Base-by-base conservation (phyloP, 2,329 filamentous ascomycete species). In the Malbranchea zuffiana region DNA sequence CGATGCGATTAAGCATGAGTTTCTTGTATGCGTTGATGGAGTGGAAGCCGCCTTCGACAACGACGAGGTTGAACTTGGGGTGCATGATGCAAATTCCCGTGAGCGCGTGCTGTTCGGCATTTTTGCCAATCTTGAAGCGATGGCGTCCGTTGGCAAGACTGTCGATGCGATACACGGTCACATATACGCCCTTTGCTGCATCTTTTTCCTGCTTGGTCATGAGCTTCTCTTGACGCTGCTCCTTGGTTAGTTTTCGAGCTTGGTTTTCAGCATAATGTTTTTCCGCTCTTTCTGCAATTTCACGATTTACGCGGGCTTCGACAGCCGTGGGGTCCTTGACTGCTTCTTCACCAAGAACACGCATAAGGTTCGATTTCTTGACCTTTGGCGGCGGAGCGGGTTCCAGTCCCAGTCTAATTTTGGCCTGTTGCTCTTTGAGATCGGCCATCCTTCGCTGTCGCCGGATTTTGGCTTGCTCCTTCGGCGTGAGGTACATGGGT, bases 291-390 rank as follows among this genome's bases (percentile, higher is more conserved):
- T 92, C 86, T 18, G 81, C 81, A 47, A 98, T 95, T 59, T 98
- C 86, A 36, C 80, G 74, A 58, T 92, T 94, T 35, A 98, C 90
- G 16, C 85, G 78, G 34, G 86, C 85, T 63, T 98, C 90, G 30
- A 98, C 90, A 3, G 90, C 90, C 1, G 92, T 98, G 5, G 90
- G 90, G 61, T 98, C 90, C 55, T 94, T 92, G 47, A 98, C 88
- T 12, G 80, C 80, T 60, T 85, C 80, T 55, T 95, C 85, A 44
- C 90, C 90, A 39, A 95, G 71, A 19, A 98, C 90, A 40, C 87
- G 80, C 90, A 98, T 98, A 55, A 98, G 74, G 59, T 98, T 98
- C 40, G 81, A 83, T 61, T 92, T 92, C 65, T 95, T 96, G 49
- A 98, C 85, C 62, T 96, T 98, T 7, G 90, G 88, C 17, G 87